Evolutionary conservation across 495 filamentous ascomycete genomes (phyloP), one percentile per base, ranked within the genome.

Genomic region (Sabuloglossum arenarium): DNA sequence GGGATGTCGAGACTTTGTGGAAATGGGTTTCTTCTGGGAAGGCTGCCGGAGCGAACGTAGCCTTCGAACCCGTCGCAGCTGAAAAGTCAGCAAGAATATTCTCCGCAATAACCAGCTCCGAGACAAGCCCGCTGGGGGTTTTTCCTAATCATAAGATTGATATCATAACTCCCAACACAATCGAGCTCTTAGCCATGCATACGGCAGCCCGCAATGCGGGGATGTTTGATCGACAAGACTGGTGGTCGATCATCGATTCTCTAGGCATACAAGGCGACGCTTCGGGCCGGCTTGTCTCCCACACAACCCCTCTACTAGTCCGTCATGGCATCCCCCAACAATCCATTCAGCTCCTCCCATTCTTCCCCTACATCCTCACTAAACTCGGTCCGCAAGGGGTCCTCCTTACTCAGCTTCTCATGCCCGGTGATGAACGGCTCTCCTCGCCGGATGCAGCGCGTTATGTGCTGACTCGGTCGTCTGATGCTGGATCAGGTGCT

Each of bases 61-160:
- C 82, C 16, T 93, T 89, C 60, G 91, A 98, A 65, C 91, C 91
- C n/a, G 93, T 96, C 10, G 91, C 86, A 1, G 73, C 73, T 1
- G 77, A 75, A 46, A 98, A 98, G 66, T 75, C 85, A 8, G 68
- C 74, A 9, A 72, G 81, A 3, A 67, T 96, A 4, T 88, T 96
- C 62, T 65, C 68, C n/a, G n/a, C 25, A 60, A 54, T 16, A 39
- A 39, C 56, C 21, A 60, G 56, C 53, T 53, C 67, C 9, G 58
- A 64, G 65, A 69, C 57, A 68, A 54, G 50, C 61, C 62, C 47
- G 0, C 60, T 80, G 37, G 64, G 69, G 1, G 64, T 78, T 9
- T 79, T 81, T 53, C 88, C 88, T 1, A 64, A 74, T 34, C 65
- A 82, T 53, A 66, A 66, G 53, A 64, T 94, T 59, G 75, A 82